Percentiles rank a stretch among this genome's conserved stretches.
Conservation (phyloP, 768 basidiomycete species). For the Coprinopsis strossmayeri region DNA sequence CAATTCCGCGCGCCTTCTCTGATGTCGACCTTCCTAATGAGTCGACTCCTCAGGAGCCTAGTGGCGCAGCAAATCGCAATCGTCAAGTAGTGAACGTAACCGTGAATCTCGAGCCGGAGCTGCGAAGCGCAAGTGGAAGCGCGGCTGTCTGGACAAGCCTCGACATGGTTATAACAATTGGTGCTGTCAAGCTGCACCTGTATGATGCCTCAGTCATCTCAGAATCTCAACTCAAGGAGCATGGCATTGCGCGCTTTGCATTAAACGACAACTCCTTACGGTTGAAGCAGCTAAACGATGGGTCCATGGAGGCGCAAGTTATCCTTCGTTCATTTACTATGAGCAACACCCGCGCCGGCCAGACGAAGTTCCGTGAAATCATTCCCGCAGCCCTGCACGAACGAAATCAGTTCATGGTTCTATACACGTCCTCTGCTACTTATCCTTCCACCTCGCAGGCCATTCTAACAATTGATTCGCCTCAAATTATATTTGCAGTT, state of each 20-base stretch:
- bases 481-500: conserved; percentile 85
- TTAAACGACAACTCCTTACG: conserved; percentile 74
- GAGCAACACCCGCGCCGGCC: conserved; percentile 78
- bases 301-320: conserved; percentile 82
- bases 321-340: conserved; percentile 89
- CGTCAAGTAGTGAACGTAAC: background rate
- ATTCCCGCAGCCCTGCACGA: conserved; percentile 87
- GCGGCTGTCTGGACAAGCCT: conserved; percentile 51
- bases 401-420: conserved; percentile 88
- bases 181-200: conserved; percentile 75
- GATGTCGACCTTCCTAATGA: conserved; percentile 14
- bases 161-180: conserved; percentile 68
- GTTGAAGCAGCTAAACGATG: conserved; percentile 76
- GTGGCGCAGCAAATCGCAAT: background rate
- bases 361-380: conserved; percentile 87
- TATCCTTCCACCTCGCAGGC: conserved; percentile 53
- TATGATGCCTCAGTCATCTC: conserved; percentile 64
- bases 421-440: conserved; percentile 75
- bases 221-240: conserved; percentile 54
- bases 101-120: conserved; percentile 55
- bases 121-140: conserved; percentile 28
- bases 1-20: conserved; percentile 60
- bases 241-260: conserved; percentile 82
- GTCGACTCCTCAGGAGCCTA: background rate
- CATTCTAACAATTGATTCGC: conserved; percentile 86